Percentiles rank a stretch among this genome's conserved stretches.
These are phyloP conservation scores for Tilletiaria anomala DNA, from an alignment of 1,284 basidiomycete species.

Conservation along the genomic window DNA sequence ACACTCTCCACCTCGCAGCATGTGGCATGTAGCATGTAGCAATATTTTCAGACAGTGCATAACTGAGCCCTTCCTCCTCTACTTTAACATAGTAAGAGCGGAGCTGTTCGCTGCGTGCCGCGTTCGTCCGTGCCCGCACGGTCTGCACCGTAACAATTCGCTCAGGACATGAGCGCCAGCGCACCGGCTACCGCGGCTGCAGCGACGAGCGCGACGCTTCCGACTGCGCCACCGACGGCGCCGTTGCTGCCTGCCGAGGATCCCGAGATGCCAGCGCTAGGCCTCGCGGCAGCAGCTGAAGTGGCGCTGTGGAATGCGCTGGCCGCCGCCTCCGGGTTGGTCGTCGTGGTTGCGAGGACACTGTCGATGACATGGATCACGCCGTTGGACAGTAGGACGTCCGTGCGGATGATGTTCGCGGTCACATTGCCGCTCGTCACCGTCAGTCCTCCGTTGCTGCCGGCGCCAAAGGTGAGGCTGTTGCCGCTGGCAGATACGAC, in stretches of 20 bases:
- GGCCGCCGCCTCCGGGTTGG: conserved; percentile 47
- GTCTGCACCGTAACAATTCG: too few species aligned
- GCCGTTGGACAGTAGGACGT: conserved; percentile 56
- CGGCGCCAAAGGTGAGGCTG: conserved; percentile 47
- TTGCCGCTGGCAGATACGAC: conserved; percentile 53
- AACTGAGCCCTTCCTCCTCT: too few species aligned
- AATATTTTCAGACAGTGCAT: too few species aligned
- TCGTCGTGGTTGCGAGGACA: conserved; percentile 49
- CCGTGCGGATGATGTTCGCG: conserved; percentile 50
- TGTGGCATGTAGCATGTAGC: too few species aligned
- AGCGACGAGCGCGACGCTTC: not conserved
- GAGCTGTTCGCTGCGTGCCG: too few species aligned
- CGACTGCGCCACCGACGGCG: conserved; percentile 1
- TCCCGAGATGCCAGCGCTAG: conserved; percentile 7
- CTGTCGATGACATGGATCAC: conserved; percentile 55
- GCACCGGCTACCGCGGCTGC: conserved; percentile 1
- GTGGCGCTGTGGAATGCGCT: conserved; percentile 46
- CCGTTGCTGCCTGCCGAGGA: conserved; percentile 4
- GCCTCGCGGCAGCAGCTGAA: conserved; percentile 12
- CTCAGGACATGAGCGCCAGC: too few species aligned
- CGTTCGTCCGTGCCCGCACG: too few species aligned
- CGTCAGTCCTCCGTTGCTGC: conserved; percentile 54
- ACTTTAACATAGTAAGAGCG: too few species aligned
- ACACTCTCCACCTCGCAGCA: too few species aligned
- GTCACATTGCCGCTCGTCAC: conserved; percentile 48